Conservation (phyloP, 2,329 filamentous ascomycete genomes). For the Samsoniella hepiali region DNA sequence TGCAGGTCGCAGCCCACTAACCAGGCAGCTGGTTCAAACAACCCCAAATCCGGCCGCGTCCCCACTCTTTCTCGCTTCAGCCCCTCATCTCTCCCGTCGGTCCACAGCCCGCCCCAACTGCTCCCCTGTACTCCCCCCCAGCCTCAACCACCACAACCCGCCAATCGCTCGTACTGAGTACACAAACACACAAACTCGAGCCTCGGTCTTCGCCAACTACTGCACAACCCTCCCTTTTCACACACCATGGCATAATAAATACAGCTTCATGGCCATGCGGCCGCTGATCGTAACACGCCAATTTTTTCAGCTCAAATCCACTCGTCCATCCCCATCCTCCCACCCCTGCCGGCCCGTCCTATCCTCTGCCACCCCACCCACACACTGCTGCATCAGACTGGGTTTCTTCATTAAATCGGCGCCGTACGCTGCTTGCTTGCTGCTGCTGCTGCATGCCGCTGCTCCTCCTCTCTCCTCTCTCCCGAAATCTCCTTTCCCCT, state of each 20-base stretch:
- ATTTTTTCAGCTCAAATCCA: too few relatives aligned
- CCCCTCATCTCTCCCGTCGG: background rate
- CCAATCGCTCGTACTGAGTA: too few relatives aligned
- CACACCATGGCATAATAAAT: too few relatives aligned
- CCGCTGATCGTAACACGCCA: too few relatives aligned
- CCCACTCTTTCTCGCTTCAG: background rate
- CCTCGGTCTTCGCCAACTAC: too few relatives aligned
- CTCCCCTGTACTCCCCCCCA: too few relatives aligned
- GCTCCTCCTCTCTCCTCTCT: background rate
- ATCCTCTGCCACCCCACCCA: background rate
- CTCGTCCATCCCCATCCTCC: background rate
- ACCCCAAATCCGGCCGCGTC: background rate
- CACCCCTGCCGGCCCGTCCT: background rate
- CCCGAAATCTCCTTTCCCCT: background rate
- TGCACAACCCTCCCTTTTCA: too few relatives aligned
- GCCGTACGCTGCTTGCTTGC: background rate
- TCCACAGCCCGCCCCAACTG: background rate
- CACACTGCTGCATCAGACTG: background rate
- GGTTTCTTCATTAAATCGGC: background rate
- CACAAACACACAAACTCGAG: too few relatives aligned
- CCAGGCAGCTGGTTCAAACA: background rate
- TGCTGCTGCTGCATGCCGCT: background rate
- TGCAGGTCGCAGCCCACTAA: background rate
- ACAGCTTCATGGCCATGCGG: too few relatives aligned
- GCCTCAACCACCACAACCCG: too few relatives aligned